Conservation (phyloP, 2,329 filamentous ascomycete species). For the Aspergillus ruber region DNA sequence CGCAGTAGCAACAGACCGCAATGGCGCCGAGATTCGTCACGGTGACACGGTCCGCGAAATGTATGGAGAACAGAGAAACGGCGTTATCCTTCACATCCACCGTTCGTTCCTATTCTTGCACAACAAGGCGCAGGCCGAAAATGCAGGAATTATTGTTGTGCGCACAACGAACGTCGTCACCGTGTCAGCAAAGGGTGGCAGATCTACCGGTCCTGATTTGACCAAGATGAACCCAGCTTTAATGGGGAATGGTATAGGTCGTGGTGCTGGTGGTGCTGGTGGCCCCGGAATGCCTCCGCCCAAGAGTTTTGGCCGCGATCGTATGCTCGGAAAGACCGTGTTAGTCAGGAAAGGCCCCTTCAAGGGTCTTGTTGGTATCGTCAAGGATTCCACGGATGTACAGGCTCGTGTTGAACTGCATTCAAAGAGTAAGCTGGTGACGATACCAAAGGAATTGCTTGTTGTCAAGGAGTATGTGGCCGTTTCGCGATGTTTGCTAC, state of each 20-base stretch:
- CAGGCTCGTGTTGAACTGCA: constrained; percentile 87
- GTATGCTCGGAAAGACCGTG: constrained; percentile 83
- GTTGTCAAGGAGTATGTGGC: constrained; percentile 69
- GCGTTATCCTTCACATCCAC: constrained; percentile 89
- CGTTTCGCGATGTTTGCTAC: constrained; percentile 2
- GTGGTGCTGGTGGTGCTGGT: constrained; percentile 35
- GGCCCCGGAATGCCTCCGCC: constrained; percentile 57
- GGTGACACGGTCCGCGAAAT: constrained; percentile 91
- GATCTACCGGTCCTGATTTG: constrained; percentile 70
- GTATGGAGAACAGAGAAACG: constrained; percentile 75
- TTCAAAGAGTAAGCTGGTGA: constrained; percentile 87
- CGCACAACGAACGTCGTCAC: constrained; percentile 80
- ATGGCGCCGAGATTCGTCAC: constrained; percentile 83
- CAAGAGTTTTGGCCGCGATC: constrained; percentile 68
- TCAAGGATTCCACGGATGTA: constrained; percentile 86
- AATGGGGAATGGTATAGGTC: constrained; percentile 59
- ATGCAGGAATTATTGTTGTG: constrained; percentile 83
- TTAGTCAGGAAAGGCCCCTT: constrained; percentile 79
- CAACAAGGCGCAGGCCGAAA: constrained; percentile 75
- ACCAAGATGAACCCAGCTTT: constrained; percentile 88
- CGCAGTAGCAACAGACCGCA: constrained; percentile 85
- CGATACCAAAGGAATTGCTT: constrained; percentile 73
- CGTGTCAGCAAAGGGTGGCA: constrained; percentile 87
- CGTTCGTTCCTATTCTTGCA: constrained; percentile 88
- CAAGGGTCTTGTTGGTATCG: constrained; percentile 89